Conservation (phyloP, 2,329 filamentous ascomycete species). For the Sphaceloma murrayae region DNA sequence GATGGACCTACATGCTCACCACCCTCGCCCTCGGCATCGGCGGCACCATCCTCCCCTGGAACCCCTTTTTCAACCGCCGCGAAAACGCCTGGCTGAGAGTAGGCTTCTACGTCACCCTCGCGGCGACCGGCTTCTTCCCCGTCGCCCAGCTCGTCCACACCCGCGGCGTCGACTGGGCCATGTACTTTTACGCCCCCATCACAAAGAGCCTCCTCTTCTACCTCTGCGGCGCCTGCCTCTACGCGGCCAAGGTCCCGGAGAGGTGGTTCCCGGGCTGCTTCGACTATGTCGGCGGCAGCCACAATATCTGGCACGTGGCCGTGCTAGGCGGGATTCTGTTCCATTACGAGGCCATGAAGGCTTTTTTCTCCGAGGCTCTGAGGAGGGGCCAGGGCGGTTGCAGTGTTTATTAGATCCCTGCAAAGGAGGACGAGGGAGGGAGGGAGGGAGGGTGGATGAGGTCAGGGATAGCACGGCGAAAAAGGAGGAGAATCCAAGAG, state of each 20-base stretch:
- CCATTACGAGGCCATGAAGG: conserved; percentile 92
- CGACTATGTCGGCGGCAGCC: conserved; percentile 88
- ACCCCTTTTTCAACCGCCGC: conserved; percentile 81
- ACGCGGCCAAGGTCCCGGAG: conserved; percentile 87
- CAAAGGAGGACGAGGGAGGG: background rate
- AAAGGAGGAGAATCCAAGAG: too few relatives aligned
- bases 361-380: conserved; percentile 63
- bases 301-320: conserved; percentile 96
- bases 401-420: conserved; percentile 23
- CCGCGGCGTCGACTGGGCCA: conserved; percentile 69
- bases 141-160: conserved; percentile 73
- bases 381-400: conserved; percentile 25
- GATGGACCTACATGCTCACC: conserved; percentile 74
- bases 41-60: conserved; percentile 90
- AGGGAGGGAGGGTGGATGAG: too few relatives aligned
- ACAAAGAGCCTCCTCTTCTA: conserved; percentile 81
- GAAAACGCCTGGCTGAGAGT: conserved; percentile 94
- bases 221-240: conserved; percentile 71
- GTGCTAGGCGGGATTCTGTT: conserved; percentile 94
- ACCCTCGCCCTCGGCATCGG: conserved; percentile 74
- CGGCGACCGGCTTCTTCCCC: conserved; percentile 79
- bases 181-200: conserved; percentile 81
- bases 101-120: conserved; percentile 80
- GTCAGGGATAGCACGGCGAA: too few relatives aligned
- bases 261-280: conserved; percentile 87